Evolutionary conservation across 768 basidiomycete genomes (phyloP).

Genomic region (Naganishia vishniacii): DNA sequence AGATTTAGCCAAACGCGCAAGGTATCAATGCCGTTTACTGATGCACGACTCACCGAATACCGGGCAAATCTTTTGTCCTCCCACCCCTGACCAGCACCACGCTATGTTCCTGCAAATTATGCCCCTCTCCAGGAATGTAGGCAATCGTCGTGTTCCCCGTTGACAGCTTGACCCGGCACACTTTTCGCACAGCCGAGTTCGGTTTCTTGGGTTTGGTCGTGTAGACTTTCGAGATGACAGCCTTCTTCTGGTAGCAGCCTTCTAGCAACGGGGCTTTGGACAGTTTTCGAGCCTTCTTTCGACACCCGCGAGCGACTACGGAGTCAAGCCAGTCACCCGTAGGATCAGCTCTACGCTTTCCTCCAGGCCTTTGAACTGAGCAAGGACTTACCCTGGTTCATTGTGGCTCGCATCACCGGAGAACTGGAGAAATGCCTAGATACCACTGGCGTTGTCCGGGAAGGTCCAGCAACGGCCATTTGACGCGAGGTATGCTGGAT

Average conservation of each 20-base stretch:
- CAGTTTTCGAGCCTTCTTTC: constrained; percentile 57
- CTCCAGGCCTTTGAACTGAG: background rate
- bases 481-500: background rate
- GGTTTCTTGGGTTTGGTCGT: constrained; percentile 91
- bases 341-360: background rate
- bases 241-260: constrained; percentile 77
- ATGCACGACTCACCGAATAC: constrained; percentile 67
- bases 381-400: constrained; percentile 29
- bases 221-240: constrained; percentile 69
- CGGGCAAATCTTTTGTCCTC: constrained; percentile 92
- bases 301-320: constrained; percentile 60
- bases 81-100: constrained; percentile 94
- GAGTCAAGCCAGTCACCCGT: background rate
- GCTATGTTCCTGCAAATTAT: constrained; percentile 95
- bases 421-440: constrained; percentile 31
- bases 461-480: background rate
- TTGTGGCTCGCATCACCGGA: constrained; percentile 31
- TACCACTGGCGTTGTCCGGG: background rate
- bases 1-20: too few relatives aligned
- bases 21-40: background rate
- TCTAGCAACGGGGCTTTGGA: constrained; percentile 76
- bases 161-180: constrained; percentile 84
- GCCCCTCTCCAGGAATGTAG: constrained; percentile 94
- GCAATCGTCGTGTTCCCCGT: constrained; percentile 85
- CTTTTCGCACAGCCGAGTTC: constrained; percentile 96